Evolutionary conservation across 495 filamentous ascomycete genomes (phyloP).

Genomic region (Lasiosphaeria ovina): DNA sequence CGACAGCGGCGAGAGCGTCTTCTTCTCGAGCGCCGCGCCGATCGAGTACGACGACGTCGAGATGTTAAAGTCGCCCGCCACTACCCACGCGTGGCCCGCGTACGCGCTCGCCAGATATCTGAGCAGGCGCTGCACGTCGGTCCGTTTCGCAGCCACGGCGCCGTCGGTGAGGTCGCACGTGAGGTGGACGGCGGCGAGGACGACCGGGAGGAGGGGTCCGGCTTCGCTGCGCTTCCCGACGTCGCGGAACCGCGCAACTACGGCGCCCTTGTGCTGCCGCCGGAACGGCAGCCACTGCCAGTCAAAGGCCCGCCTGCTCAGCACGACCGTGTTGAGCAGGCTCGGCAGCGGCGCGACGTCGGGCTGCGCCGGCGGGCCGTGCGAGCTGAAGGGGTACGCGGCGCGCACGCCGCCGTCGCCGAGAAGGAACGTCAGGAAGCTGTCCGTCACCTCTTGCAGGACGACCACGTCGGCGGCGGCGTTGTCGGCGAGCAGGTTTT

Average conservation of each 20-base stretch:
- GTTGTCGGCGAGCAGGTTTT: conserved; percentile 38
- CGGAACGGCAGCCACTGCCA: conserved; percentile 49
- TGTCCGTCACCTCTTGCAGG: conserved; percentile 58
- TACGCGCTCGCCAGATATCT: conserved; percentile 38
- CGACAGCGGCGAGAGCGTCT: conserved; percentile 41
- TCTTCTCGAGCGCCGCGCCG: conserved; percentile 44
- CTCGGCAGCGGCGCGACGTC: conserved; percentile 51
- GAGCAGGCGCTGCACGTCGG: conserved; percentile 45
- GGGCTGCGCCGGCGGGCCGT: conserved; percentile 47
- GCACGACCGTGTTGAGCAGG: conserved; percentile 53
- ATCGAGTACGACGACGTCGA: conserved; percentile 51
- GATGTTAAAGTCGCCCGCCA: conserved; percentile 60
- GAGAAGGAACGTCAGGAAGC: conserved; percentile 53
- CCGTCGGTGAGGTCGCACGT: conserved; percentile 53
- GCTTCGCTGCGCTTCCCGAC: conserved; percentile 26
- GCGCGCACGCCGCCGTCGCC: conserved; percentile 39
- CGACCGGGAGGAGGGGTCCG: conserved; percentile 25
- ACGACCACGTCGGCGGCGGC: conserved; percentile 48
- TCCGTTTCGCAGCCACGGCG: conserved; percentile 49
- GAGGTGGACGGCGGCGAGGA: conserved; percentile 54
- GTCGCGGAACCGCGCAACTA: conserved; percentile 42
- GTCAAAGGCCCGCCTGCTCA: conserved; percentile 48
- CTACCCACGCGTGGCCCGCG: conserved; percentile 42
- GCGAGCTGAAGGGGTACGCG: conserved; percentile 49
- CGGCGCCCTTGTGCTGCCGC: conserved; percentile 49